Percentiles rank a stretch among this genome's conserved stretches.
These are phyloP conservation scores for Tylopilus sp. DNA, from an alignment of 1,284 basidiomycete genomes.

Conservation along the genomic window DNA sequence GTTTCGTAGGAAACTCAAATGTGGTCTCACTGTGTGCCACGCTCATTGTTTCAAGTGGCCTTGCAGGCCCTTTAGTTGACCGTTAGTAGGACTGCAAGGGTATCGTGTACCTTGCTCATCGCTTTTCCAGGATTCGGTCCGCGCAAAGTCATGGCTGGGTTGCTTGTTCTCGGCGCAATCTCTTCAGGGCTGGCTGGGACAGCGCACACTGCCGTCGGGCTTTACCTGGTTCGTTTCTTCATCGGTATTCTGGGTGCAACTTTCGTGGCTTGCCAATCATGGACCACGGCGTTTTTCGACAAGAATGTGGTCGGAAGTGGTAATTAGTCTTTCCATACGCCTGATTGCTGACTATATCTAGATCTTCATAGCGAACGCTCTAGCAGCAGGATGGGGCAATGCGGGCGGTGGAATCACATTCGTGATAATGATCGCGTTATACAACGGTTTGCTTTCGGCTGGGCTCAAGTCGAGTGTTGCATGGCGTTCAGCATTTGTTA, in stretches of 20 bases:
- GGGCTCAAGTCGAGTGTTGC: slow-evolving; percentile 45
- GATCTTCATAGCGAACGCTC: slow-evolving; percentile 40
- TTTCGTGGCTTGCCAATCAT: slow-evolving; percentile 49
- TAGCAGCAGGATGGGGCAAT: slow-evolving; percentile 55
- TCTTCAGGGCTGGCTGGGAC: slow-evolving; percentile 63
- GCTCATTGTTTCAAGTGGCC: slow-evolving; percentile 39
- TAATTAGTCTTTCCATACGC: neutral
- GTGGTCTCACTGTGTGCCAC: slow-evolving; percentile 43
- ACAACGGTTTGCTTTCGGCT: slow-evolving; percentile 40
- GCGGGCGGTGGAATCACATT: slow-evolving; percentile 52
- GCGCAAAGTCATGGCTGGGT: slow-evolving; percentile 55
- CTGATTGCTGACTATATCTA: neutral
- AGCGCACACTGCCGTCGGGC: slow-evolving; percentile 39
- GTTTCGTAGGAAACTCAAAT: slow-evolving; percentile 48
- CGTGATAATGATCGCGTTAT: slow-evolving; percentile 59
- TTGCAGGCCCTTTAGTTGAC: slow-evolving; percentile 58
- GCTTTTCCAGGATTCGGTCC: slow-evolving; percentile 44
- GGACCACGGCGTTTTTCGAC: slow-evolving; percentile 47
- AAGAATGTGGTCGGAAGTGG: slow-evolving; percentile 53
- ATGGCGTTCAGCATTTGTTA: slow-evolving; percentile 28
- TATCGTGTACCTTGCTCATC: neutral
- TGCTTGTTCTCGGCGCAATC: slow-evolving; percentile 59
- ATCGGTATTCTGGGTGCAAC: slow-evolving; percentile 54
- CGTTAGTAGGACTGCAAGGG: slow-evolving; percentile 29
- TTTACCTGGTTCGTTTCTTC: slow-evolving; percentile 40